These are phyloP conservation scores for Lophiostoma macrostomum DNA, from an alignment of 495 filamentous ascomycete genomes.

Conservation along the genomic window DNA sequence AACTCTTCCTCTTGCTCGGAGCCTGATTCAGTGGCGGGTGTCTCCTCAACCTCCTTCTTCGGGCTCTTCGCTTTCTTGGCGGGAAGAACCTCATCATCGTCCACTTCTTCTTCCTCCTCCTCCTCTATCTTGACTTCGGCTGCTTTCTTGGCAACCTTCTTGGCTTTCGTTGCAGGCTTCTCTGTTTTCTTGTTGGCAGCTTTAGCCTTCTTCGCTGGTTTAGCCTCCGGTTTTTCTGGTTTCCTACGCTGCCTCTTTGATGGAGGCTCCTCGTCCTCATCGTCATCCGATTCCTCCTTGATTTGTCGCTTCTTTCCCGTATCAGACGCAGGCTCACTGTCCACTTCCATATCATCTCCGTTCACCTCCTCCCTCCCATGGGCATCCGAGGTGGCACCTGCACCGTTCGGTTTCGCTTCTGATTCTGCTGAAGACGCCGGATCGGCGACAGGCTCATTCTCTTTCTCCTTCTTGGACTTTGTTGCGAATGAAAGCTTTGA, in stretches of 20 bases:
- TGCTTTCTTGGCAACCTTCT: constrained; percentile 12
- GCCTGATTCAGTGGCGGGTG: constrained; percentile 5
- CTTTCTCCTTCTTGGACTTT: constrained; percentile 39
- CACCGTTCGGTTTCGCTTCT: too few relatives aligned
- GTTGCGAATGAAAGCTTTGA: constrained; percentile 67
- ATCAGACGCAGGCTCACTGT: constrained; percentile 10
- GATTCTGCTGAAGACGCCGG: neutral
- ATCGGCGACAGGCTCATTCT: too few relatives aligned
- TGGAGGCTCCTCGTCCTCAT: constrained; percentile 32
- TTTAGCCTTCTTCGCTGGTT: constrained; percentile 6
- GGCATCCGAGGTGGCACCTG: too few relatives aligned
- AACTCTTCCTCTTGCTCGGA: constrained; percentile 30
- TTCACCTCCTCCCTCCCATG: too few relatives aligned
- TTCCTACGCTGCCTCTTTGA: constrained; percentile 26
- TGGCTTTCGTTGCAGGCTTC: neutral
- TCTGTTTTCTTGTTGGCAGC: neutral
- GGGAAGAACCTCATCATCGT: neutral
- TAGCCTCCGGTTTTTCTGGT: constrained; percentile 1
- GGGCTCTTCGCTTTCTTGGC: constrained; percentile 12
- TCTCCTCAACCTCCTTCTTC: constrained; percentile 4
- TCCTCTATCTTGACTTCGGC: neutral
- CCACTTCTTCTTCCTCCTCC: constrained; percentile 2
- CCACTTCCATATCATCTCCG: constrained; percentile 27
- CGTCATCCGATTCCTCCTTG: constrained; percentile 18
- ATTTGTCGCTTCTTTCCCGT: constrained; percentile 18